Base-by-base conservation (phyloP, 352 stramenopile species). In the Globisporangium camurandrum region DNA sequence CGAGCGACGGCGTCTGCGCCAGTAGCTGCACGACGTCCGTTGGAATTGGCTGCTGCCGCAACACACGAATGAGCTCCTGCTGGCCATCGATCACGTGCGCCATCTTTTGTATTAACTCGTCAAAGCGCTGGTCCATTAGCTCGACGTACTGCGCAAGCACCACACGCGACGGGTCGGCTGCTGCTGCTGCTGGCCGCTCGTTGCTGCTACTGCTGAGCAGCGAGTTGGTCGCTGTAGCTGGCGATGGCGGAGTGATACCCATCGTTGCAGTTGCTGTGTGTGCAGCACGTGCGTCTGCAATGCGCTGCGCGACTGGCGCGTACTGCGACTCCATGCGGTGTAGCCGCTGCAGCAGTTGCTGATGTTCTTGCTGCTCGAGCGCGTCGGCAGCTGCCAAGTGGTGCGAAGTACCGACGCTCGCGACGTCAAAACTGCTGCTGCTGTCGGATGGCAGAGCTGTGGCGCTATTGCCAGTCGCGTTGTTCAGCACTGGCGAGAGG, bases 71-170 rank as follows among this genome's bases (percentile, higher is more conserved):
- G 31, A 90, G 56, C 36, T 83, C 62, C 36, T 76, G 77, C 58
- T 90, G 79, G 28, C 76, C 72, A 33, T 87, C 75, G 37, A 88
- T 75, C 65, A 90, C 80, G 36, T 88, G 69, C 41, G 70, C 61
- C 72, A 91, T 82, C 55, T 86, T 88, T 48, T 67, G 52, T 27
- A 79, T 62, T n/a, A 91, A 61, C 46, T 91, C 79, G 47, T 85
- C 75, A 49, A 85, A 86, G 11, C 76, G 72, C 39, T 71, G 72
- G 41, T 91, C 72, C 64, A 88, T 80, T 31, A 86, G 51, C 43
- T 67, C 57, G 30, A 87, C 64, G 46, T 84, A 80, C 50, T 80
- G 65, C 47, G 81, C 59, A 30, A 82, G 41, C 41, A 79, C 46
- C 34, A 57, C 58, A 44, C 50, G 66, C n/a, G 71, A 64, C 33